phyloP scores from a whole-genome alignment of 2,329 filamentous ascomycete genomes.

The Phyllosticta citriasiana region DNA sequence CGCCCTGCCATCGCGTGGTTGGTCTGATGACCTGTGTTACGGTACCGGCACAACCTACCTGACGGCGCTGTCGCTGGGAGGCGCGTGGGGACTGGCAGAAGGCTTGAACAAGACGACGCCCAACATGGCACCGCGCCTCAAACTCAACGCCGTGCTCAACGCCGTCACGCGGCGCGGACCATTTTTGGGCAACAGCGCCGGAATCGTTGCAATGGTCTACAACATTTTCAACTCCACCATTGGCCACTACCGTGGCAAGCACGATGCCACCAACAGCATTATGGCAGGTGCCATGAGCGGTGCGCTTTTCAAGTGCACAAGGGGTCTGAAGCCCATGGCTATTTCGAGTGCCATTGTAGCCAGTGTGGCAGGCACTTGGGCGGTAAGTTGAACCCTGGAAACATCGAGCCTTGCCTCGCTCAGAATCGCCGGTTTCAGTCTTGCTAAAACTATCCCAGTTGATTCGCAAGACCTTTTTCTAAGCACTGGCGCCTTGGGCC shows the following conservation, averaged over 20 bases:
- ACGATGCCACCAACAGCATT: conserved; percentile 79
- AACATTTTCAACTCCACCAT: conserved; percentile 52
- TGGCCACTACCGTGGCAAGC: conserved; percentile 29
- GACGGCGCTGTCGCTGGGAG: conserved; percentile 73
- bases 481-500: background rate
- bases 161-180: conserved; percentile 86
- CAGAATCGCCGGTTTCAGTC: background rate
- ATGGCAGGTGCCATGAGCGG: conserved; percentile 78
- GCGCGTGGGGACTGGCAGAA: conserved; percentile 85
- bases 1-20: conserved; percentile 85
- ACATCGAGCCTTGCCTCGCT: background rate
- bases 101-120: conserved; percentile 62
- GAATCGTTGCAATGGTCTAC: conserved; percentile 91
- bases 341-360: conserved; percentile 88
- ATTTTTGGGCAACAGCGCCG: conserved; percentile 91
- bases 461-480: conserved; percentile 5
- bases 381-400: conserved; percentile 51
- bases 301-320: conserved; percentile 93
- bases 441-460: conserved; percentile 5
- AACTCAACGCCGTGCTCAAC: conserved; percentile 90
- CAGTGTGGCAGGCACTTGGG: conserved; percentile 75
- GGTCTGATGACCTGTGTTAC: conserved; percentile 97
- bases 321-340: conserved; percentile 82
- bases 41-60: conserved; percentile 93
- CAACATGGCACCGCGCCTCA: conserved; percentile 77